These are phyloP conservation scores for Nakaseomyces bracarensis DNA, from an alignment of 1,139 yeast genomes.

Conservation along the genomic window DNA sequence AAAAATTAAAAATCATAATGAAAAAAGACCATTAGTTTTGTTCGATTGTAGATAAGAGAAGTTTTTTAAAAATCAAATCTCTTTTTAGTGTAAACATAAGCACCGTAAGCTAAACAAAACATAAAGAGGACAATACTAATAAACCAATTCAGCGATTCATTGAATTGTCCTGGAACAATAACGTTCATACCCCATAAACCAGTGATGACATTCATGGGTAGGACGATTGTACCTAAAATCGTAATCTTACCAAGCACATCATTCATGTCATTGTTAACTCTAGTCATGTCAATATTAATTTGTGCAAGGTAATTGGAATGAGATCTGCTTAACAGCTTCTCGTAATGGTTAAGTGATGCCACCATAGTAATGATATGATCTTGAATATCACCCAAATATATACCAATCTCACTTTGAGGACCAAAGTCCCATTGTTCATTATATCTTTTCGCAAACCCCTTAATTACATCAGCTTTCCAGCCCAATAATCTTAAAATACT, in stretches of 20 bases:
- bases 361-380: constrained; percentile 95
- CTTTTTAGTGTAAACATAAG: constrained; percentile 40
- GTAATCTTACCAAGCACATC: constrained; percentile 93
- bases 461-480: constrained; percentile 91
- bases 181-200: constrained; percentile 99
- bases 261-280: constrained; percentile 93
- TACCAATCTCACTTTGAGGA: constrained; percentile 70
- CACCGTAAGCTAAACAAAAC: constrained; percentile 38
- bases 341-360: constrained; percentile 87
- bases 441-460: constrained; percentile 86
- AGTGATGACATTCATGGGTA: constrained; percentile 89
- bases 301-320: constrained; percentile 95
- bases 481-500: constrained; percentile 75
- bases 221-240: constrained; percentile 84
- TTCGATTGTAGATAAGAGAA: no score
- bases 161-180: constrained; percentile 84
- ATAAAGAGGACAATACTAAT: constrained; percentile 41
- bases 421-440: constrained; percentile 75
- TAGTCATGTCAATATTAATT: constrained; percentile 93
- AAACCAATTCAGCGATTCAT: constrained; percentile 73
- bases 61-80: constrained; percentile 29
- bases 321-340: constrained; percentile 81
- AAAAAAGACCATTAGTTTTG: constrained; percentile 1
- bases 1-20: neutral
- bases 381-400: constrained; percentile 89